Base-by-base conservation (phyloP, 768 basidiomycete species). In the Termitomyces sp. region DNA sequence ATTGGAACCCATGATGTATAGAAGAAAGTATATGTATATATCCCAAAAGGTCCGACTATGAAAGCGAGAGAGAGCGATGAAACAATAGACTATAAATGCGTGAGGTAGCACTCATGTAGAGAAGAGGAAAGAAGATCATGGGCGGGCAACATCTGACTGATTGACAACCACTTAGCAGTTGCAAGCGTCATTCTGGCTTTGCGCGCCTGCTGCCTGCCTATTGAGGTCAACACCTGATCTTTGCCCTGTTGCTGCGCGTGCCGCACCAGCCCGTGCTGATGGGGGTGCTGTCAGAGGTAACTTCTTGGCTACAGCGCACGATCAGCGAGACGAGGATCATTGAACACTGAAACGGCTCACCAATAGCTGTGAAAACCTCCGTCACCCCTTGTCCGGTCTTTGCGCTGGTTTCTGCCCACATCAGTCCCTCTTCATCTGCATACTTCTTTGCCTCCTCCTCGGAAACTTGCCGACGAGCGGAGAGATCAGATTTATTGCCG, bases 371-470 rank as follows among this genome's bases (percentile, higher is more conserved):
- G 72, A 95, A 94, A 58, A 95, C 87, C 51, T 91, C 89, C 42
- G 84, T 71, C 14, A 96, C 92, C 56, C 89, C 90, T 60, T 93
- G 87, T 26, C 90, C 92, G 15, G 83, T 77, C 82, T 96, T 96
- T 40, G 93, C 93, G 66, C 88, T 90, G 1, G 91, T 91, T 74
- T 95, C 93, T 46, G 82, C 83, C 89, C 91, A 96, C 87, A 94
- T 87, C 45, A 95, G 70, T 44, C 92, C 91, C 72, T 96, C 92
- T 70, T 93, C 90, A 50, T 92, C 85, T 0, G 93, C 93, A 64
- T 91, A 95, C 72, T 92, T 91, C 78, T 90, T 83, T 5, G 93
- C 93, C 66, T 94, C 93, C 62, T 93, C 93, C 62, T 88, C 79
- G 19, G 88, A 76, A 3, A 93, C 90, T 69, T 93, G 91, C 63